Evolutionary conservation across 163 green algal species (phyloP).

Genomic region (Scenedesmus sp.): DNA sequence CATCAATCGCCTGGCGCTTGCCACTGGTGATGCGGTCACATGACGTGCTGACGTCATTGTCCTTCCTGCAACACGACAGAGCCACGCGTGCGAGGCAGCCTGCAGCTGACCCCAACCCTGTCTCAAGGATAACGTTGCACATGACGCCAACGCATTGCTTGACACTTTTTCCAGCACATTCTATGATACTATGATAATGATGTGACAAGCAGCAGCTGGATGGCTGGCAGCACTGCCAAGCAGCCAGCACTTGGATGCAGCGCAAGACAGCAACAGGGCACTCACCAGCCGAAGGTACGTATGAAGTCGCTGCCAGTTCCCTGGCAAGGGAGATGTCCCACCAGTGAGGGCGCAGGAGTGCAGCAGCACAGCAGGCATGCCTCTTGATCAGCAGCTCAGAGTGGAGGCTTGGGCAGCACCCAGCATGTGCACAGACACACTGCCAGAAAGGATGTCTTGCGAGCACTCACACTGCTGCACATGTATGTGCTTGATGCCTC

Average conservation of each 20-base stretch:
- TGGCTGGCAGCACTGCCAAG: background rate
- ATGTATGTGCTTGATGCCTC: too few species aligned
- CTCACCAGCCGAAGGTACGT: constrained; percentile 3
- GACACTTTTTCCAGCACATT: too few species aligned
- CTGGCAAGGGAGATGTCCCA: background rate
- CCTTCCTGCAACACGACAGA: background rate
- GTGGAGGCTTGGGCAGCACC: too few species aligned
- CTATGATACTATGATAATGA: too few species aligned
- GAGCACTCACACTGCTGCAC: too few species aligned
- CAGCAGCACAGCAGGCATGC: background rate
- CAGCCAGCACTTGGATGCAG: background rate
- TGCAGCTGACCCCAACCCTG: background rate
- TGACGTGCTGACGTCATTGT: background rate
- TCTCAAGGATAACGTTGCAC: background rate
- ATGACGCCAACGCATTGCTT: background rate
- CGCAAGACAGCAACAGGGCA: background rate
- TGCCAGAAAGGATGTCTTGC: too few species aligned
- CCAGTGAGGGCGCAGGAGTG: too few species aligned
- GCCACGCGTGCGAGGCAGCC: background rate
- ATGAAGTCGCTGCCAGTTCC: constrained; percentile 22
- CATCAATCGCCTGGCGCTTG: background rate
- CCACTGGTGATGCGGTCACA: background rate
- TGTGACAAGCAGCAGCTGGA: background rate
- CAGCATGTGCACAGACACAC: too few species aligned
- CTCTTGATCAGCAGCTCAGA: background rate